These are phyloP conservation scores for Amanita jacksonii DNA, from an alignment of 768 basidiomycete genomes.

Conservation along the genomic window DNA sequence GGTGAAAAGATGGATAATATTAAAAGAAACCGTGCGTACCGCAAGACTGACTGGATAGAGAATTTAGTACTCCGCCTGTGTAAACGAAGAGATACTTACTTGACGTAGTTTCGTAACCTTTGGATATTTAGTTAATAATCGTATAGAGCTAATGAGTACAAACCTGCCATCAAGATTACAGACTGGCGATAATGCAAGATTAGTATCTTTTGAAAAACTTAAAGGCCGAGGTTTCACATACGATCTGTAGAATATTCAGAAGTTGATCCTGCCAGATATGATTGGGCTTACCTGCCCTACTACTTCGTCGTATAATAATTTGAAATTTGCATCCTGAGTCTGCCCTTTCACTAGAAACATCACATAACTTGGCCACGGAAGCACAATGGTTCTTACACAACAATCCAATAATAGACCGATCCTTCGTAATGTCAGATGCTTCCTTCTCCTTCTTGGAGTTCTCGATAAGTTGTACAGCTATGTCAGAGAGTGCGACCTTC, in stretches of 20 bases:
- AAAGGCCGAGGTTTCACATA: too few relatives aligned
- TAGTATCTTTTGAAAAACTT: too few relatives aligned
- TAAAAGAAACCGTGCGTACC: not conserved
- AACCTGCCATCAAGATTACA: too few relatives aligned
- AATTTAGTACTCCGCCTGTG: not conserved
- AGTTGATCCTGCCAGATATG: too few relatives aligned
- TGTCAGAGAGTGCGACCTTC: slow-evolving; percentile 24
- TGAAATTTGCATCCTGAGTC: slow-evolving; percentile 18
- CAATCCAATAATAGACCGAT: slow-evolving; percentile 32
- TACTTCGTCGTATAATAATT: slow-evolving; percentile 28
- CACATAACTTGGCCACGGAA: not conserved
- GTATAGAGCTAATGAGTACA: too few relatives aligned
- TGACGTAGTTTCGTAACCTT: slow-evolving; percentile 48
- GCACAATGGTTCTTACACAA: slow-evolving; percentile 17
- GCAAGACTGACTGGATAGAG: not conserved
- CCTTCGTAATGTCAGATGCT: slow-evolving; percentile 14
- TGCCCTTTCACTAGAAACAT: slow-evolving; percentile 25
- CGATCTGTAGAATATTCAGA: too few relatives aligned
- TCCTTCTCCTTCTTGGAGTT: slow-evolving; percentile 25
- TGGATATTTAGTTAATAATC: slow-evolving; percentile 7
- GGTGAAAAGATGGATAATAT: not conserved
- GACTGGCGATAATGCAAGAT: too few relatives aligned
- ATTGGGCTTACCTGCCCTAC: slow-evolving; percentile 24
- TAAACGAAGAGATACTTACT: slow-evolving; percentile 27
- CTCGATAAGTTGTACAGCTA: slow-evolving; percentile 30